Base-by-base conservation (phyloP, 257 asterid genomes). In the Salvia rosmarinus region DNA sequence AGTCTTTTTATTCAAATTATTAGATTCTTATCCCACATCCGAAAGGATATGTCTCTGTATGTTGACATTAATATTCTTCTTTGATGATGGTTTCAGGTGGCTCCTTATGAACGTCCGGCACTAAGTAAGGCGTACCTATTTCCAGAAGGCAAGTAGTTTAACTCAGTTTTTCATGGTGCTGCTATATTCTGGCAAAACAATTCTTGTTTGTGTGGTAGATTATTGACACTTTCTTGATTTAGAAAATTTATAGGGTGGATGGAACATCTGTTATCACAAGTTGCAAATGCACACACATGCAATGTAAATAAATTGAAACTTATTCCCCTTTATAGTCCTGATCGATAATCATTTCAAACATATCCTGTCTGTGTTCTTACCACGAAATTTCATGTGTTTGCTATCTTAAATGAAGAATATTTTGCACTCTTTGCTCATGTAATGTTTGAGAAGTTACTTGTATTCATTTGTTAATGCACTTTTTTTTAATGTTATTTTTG, bases 201-300 rank as follows among this genome's bases (percentile, higher is more conserved):
- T 43, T 43, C 2, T 56, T 54, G 13, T 64, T 12, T 74, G 11
- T 9, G 35, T 32, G 20, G 13, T 16, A 51, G 49, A 47, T 49
- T 72, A 17, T 59, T 50, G 32, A 30, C 58, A 34, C 32, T 21
- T 6, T 51, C 71, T 69, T 37, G 54, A 32, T 23, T 4, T 23
- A 20, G 60, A 63, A 32, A 17, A 28, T 58, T 19, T n/a, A 35
- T 3, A 9, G 28, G 16, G n/a, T 37, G 40, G 30, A 37, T 19
- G 60, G 52, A 54, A 23, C 5, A 32, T 58, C 19, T 70, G 30
- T 20, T 12, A 43, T 58, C 11, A 1, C 9, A 35, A 60, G 61
- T 49, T 9, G 4, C 62, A 60, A n/a, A n/a, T n/a, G n/a, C n/a
- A n/a, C n/a, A n/a, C n/a, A n/a, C n/a, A n/a, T 60, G 70, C 69